A percentile compares a stretch with the other conserved stretches of the same genome.
These are phyloP conservation scores for Pseudocercospora ulei DNA, from an alignment of 2,329 filamentous ascomycete species.

Conservation along the genomic window DNA sequence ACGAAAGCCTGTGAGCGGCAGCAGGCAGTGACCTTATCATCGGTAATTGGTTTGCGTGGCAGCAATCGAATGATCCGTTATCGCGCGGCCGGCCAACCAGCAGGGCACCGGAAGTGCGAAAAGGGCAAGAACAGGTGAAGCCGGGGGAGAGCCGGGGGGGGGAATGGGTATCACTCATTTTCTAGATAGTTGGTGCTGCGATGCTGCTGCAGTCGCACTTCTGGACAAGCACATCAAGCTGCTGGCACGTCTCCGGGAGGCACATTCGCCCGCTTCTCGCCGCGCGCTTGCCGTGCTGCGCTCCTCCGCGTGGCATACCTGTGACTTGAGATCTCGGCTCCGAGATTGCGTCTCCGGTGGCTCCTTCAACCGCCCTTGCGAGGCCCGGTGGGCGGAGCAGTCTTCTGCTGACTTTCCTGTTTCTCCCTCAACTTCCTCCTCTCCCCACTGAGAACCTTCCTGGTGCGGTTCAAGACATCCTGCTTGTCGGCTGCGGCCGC, in stretches of 20 bases:
- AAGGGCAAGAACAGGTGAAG: too few relatives aligned
- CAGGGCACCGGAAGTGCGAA: too few relatives aligned
- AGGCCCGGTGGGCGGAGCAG: constrained; percentile 17
- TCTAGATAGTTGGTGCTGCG: not conserved
- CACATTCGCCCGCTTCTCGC: not conserved
- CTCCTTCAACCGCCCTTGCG: constrained; percentile 26
- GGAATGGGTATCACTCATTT: not conserved
- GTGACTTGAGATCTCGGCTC: constrained; percentile 1
- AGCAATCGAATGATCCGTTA: too few relatives aligned
- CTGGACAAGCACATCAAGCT: not conserved
- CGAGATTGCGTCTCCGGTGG: not conserved
- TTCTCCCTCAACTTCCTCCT: constrained; percentile 37
- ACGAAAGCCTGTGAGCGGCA: too few relatives aligned
- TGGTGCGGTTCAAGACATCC: constrained; percentile 37
- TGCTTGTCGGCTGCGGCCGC: constrained; percentile 39
- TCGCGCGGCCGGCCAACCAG: too few relatives aligned
- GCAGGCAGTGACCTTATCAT: too few relatives aligned
- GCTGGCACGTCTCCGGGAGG: not conserved
- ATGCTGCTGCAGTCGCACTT: not conserved
- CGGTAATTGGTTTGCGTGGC: too few relatives aligned
- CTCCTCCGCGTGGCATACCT: not conserved
- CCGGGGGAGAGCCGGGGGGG: too few relatives aligned
- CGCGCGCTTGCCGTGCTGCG: not conserved
- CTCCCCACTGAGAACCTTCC: constrained; percentile 42
- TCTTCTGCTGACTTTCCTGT: constrained; percentile 24